Percentiles rank a stretch among this genome's conserved stretches.
Evolutionary conservation across 768 basidiomycete species (phyloP).

Genomic region (Lyophyllum decastes): DNA sequence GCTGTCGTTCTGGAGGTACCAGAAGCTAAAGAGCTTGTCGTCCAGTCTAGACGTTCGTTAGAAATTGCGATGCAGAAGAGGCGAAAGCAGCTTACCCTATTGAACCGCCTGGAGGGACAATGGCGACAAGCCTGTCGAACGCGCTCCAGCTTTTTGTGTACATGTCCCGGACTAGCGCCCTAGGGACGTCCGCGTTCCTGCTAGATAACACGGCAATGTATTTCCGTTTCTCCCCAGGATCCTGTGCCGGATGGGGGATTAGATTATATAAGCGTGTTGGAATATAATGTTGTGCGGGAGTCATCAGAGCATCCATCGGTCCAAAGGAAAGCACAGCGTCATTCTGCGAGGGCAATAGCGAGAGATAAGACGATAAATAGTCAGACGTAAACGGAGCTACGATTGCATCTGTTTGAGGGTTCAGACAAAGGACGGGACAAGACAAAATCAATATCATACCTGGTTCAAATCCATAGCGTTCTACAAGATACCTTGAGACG

Average conservation of each 20-base stretch:
- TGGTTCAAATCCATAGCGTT: slow-evolving; percentile 79
- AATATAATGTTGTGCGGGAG: slow-evolving; percentile 73
- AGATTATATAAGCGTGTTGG: slow-evolving; percentile 76
- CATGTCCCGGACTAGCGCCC: slow-evolving; percentile 85
- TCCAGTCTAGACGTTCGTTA: slow-evolving; percentile 57
- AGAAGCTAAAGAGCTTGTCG: slow-evolving; percentile 90
- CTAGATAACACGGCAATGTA: slow-evolving; percentile 74
- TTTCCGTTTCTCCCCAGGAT: slow-evolving; percentile 67
- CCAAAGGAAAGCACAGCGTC: slow-evolving; percentile 82
- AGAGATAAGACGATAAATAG: slow-evolving; percentile 75
- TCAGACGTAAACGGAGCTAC: slow-evolving; percentile 79
- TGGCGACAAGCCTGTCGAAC: slow-evolving; percentile 84
- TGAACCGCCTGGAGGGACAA: slow-evolving; percentile 88
- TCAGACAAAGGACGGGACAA: neutral
- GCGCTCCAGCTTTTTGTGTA: slow-evolving; percentile 94
- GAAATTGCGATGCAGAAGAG: neutral
- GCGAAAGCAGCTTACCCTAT: slow-evolving; percentile 62
- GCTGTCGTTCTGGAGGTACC: slow-evolving; percentile 79
- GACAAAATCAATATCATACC: slow-evolving; percentile 38
- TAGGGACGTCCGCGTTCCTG: slow-evolving; percentile 85
- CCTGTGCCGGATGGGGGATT: slow-evolving; percentile 83
- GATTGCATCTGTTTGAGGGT: slow-evolving; percentile 54
- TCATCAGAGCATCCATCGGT: slow-evolving; percentile 76
- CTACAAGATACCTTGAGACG: slow-evolving; percentile 73
- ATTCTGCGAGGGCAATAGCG: slow-evolving; percentile 66